phyloP scores from a whole-genome alignment of 2,329 filamentous ascomycete genomes.

The Phaeoacremonium minimum region DNA sequence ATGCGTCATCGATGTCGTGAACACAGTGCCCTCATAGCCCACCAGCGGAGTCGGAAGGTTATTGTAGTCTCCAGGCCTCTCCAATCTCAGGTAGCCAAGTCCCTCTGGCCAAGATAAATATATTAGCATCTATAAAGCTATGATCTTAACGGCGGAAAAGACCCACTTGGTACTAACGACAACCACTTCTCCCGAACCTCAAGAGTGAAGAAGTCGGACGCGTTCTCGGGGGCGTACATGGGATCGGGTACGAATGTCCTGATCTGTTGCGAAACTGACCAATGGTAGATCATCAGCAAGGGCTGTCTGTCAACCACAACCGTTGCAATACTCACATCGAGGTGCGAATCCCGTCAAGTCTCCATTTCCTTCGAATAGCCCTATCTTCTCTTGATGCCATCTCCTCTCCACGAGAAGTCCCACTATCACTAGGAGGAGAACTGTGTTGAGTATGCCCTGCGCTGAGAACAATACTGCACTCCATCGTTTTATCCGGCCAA shows the following conservation, averaged over 20 bases:
- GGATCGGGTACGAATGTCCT: conserved; percentile 26
- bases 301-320: conserved; percentile 3
- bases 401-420: conserved; percentile 26
- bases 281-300: background rate
- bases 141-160: background rate
- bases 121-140: conserved; percentile 2
- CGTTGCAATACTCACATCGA: conserved; percentile 22
- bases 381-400: conserved; percentile 11
- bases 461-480: conserved; percentile 11
- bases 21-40: conserved; percentile 25
- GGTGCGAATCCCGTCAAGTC: conserved; percentile 36
- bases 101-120: conserved; percentile 16
- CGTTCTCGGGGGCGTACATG: conserved; percentile 27
- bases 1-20: conserved; percentile 30
- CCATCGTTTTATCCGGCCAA: conserved; percentile 15
- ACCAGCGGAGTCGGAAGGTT: conserved; percentile 27
- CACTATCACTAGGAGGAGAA: conserved; percentile 27
- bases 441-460: conserved; percentile 24
- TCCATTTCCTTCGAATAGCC: conserved; percentile 24
- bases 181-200: conserved; percentile 28
- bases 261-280: conserved; percentile 22
- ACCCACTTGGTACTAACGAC: conserved; percentile 26
- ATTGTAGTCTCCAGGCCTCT: conserved; percentile 28
- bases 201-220: conserved; percentile 29
- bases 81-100: conserved; percentile 30